Base-by-base conservation (phyloP, 768 basidiomycete species). In the Leucosporidium scottii region DNA sequence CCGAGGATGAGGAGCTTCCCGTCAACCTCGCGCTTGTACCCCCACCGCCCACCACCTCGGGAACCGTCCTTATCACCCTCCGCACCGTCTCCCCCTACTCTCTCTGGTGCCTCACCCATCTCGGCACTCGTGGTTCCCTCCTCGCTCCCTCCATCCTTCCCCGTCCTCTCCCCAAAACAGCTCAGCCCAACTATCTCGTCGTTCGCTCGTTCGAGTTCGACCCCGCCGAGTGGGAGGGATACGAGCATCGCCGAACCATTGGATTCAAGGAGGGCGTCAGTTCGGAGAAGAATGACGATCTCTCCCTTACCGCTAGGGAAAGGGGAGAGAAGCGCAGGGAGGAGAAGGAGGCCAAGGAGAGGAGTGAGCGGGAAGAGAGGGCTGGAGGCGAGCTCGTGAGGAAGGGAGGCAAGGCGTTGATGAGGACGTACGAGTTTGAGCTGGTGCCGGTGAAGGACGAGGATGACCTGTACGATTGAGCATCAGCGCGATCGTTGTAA, bases 191-290 rank as follows among this genome's bases (percentile, higher is more conserved):
- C 13, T 98, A 88, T 76, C 82, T 78, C 3, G 82, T 88, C 17
- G 77, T 91, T 23, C 84, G 90, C 34, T 93, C 91, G 0, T 97
- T 93, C 77, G 81, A 77, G 23, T 97, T 98, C 76, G 80, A 85
- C 51, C 81, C 89, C 51, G 77, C 77, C 15, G 70, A 80, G 0
- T 98, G 91, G 85, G 84, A 83, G 58, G 91, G 90, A 1, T 98
- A 97, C 74, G 87, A 87, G 73, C 94, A 98, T 77, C 81, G 90
- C n/a, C 88, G 94, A 86, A 96, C 94, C 4, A 88, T 92, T 75
- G 93, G 93, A 8, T 80, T 75, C 68, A 79, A 90, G 84, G 80
- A 82, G 84, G 76, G 89, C 77, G 0, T 83, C 83, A 75, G 87
- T 84, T 34, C 83, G 80, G 50, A 85, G 83, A 31, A 86, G 78